phyloP scores from a whole-genome alignment of 2,329 filamentous ascomycete genomes.

The Aquanectria penicillioides region DNA sequence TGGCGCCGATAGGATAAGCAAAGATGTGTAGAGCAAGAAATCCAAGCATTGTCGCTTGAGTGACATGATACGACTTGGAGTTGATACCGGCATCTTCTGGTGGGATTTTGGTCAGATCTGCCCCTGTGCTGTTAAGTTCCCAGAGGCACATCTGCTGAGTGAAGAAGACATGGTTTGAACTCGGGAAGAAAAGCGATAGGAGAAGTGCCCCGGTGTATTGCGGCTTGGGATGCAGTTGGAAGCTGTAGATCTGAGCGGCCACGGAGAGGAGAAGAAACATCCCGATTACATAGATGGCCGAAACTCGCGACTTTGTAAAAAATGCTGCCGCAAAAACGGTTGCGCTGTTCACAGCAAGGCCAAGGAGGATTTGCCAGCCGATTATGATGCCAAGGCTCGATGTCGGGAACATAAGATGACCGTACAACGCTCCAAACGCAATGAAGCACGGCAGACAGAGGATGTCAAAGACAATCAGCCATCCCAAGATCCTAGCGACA shows the following conservation, averaged over 20 bases:
- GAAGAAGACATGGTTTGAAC: conserved; percentile 38
- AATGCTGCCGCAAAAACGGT: conserved; percentile 65
- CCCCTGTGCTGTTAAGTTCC: conserved; percentile 23
- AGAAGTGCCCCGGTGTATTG: not conserved
- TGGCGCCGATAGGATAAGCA: conserved; percentile 44
- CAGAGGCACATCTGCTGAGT: conserved; percentile 36
- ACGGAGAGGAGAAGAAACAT: conserved; percentile 43
- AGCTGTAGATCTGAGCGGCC: conserved; percentile 27
- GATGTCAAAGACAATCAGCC: conserved; percentile 39
- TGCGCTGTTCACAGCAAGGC: conserved; percentile 69
- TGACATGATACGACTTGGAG: conserved; percentile 35
- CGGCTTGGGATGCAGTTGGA: conserved; percentile 18
- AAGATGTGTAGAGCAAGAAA: conserved; percentile 47
- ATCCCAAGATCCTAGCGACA: conserved; percentile 38
- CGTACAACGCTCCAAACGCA: conserved; percentile 50
- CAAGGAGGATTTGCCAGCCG: conserved; percentile 57
- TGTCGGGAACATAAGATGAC: conserved; percentile 41
- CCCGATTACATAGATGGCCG: conserved; percentile 44
- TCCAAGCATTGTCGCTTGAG: conserved; percentile 43
- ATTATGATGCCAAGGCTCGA: conserved; percentile 46
- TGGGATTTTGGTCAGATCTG: conserved; percentile 21
- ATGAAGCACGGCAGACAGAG: conserved; percentile 51
- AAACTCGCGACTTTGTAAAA: conserved; percentile 46
- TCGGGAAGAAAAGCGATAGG: conserved; percentile 36
- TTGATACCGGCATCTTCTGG: conserved; percentile 15